phyloP scores from a whole-genome alignment of 768 basidiomycete species.

The Russula brevipes region DNA sequence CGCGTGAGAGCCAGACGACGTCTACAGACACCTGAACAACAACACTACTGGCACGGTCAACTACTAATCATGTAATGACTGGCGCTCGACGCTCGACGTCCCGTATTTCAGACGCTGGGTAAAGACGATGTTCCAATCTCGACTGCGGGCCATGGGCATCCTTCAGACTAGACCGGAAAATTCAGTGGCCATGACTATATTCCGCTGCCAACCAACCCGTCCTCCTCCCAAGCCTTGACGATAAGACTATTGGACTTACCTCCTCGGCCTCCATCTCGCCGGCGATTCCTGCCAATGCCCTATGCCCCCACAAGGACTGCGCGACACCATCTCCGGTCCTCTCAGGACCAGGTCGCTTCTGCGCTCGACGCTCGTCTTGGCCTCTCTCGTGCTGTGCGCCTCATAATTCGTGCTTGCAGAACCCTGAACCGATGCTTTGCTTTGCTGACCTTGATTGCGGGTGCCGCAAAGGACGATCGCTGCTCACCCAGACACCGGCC shows the following conservation, averaged over 20 bases:
- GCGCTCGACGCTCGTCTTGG: conserved; percentile 3
- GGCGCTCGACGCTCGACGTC: neutral
- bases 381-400: conserved; percentile 1
- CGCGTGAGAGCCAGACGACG: too few relatives aligned
- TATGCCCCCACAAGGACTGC: conserved; percentile 6
- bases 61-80: neutral
- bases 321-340: neutral
- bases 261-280: neutral
- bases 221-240: neutral
- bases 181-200: neutral
- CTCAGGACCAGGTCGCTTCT: neutral
- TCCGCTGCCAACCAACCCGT: neutral
- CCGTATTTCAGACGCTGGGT: too few relatives aligned
- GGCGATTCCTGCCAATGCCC: conserved; percentile 5
- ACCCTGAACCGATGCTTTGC: neutral
- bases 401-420: neutral
- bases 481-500: neutral
- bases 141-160: neutral
- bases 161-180: conserved; percentile 7
- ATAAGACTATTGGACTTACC: neutral
- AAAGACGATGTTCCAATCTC: neutral
- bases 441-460: neutral
- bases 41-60: too few relatives aligned
- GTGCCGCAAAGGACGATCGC: neutral
- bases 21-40: neutral